These are phyloP conservation scores for Dendrobium catenatum DNA, from an alignment of 106 monocot genomes.

Conservation along the genomic window DNA sequence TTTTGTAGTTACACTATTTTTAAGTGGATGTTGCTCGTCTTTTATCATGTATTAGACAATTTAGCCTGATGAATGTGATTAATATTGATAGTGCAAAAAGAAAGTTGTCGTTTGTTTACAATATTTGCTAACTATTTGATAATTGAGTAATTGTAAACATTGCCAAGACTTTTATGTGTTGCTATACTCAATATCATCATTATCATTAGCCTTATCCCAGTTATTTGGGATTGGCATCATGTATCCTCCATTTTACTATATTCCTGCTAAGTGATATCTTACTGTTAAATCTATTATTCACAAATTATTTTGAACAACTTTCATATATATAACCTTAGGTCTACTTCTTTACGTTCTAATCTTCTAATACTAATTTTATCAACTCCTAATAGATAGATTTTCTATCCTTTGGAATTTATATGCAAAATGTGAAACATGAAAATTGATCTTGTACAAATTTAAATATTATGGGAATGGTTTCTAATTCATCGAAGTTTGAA, in stretches of 20 bases:
- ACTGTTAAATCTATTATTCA: no score
- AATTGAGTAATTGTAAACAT: background rate
- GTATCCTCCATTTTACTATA: no score
- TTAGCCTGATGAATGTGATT: background rate
- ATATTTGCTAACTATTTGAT: background rate
- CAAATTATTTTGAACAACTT: no score
- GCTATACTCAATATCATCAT: background rate
- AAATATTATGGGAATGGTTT: background rate
- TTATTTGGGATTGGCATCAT: no score
- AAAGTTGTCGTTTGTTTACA: background rate
- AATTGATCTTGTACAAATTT: background rate
- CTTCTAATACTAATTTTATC: no score
- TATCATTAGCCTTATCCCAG: no score
- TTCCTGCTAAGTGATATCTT: no score
- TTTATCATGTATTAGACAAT: background rate
- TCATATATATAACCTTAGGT: no score
- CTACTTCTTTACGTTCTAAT: no score
- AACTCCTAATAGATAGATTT: no score
- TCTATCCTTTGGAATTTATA: no score
- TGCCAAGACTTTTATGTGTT: background rate
- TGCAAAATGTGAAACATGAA: no score
- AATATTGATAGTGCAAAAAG: background rate
- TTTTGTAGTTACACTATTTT: background rate
- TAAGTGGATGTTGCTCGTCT: background rate
- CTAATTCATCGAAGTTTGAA: background rate